Percentiles rank a stretch among this genome's conserved stretches.
Conservation (phyloP, 1,284 basidiomycete species). For the Cutaneotrichosporon cutaneum region DNA sequence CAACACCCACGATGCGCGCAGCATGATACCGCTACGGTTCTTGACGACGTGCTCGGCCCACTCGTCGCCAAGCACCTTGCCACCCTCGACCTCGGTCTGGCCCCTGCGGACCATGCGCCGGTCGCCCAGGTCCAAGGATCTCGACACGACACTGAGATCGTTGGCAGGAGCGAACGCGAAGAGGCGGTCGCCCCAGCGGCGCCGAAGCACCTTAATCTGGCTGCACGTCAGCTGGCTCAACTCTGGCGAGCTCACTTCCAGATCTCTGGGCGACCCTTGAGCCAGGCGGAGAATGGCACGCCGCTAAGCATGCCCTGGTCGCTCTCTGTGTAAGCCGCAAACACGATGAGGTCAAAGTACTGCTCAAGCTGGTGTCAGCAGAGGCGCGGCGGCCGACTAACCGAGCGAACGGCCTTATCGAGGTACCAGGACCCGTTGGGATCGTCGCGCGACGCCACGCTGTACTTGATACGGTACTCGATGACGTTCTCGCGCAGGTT, state of each 20-base stretch:
- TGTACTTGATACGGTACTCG: constrained; percentile 76
- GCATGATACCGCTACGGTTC: constrained; percentile 89
- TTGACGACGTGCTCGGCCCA: constrained; percentile 90
- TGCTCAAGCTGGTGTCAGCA: constrained; percentile 55
- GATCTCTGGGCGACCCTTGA: constrained; percentile 85
- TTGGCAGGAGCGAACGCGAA: constrained; percentile 85
- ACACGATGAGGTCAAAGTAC: constrained; percentile 90
- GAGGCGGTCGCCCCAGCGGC: constrained; percentile 73
- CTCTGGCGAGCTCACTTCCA: constrained; percentile 69
- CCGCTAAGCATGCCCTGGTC: constrained; percentile 63
- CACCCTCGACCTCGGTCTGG: constrained; percentile 66
- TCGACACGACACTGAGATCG: constrained; percentile 64
- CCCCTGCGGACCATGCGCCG: constrained; percentile 13
- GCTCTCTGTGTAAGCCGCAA: constrained; percentile 84
- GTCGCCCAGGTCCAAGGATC: constrained; percentile 41
- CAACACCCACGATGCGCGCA: constrained; percentile 70
- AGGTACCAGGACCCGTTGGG: constrained; percentile 53
- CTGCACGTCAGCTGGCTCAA: constrained; percentile 52
- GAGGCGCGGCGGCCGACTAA: constrained; percentile 19
- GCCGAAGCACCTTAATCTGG: constrained; percentile 76
- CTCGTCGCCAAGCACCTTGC: constrained; percentile 85
- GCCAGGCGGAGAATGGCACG: constrained; percentile 80
- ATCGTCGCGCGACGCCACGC: constrained; percentile 73
- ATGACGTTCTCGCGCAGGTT: constrained; percentile 88
- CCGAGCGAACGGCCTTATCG: constrained; percentile 54